These are phyloP conservation scores for Pichia sp. DNA, from an alignment of 1,139 yeast genomes.

Conservation along the genomic window DNA sequence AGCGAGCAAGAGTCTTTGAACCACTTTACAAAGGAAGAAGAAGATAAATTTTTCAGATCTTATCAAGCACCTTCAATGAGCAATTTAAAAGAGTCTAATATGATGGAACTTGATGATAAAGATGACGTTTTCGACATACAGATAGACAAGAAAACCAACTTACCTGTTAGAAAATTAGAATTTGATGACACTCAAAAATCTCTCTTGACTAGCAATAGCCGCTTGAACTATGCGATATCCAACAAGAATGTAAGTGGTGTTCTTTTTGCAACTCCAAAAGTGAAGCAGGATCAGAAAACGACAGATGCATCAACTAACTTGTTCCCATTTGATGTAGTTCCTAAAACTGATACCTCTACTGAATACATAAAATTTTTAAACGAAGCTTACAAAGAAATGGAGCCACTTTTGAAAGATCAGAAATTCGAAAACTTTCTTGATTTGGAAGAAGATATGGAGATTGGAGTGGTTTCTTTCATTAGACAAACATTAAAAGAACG, in stretches of 20 bases:
- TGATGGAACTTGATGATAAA: background rate
- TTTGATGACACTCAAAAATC: conserved; percentile 25
- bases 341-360: conserved; percentile 30
- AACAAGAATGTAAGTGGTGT: conserved; percentile 7
- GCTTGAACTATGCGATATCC: conserved; percentile 5
- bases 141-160: conserved; percentile 33
- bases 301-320: conserved; percentile 26
- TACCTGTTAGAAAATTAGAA: conserved; percentile 31
- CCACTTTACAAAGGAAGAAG: conserved; percentile 5
- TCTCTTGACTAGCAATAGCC: conserved; percentile 2
- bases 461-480: conserved; percentile 25
- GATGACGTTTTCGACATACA: conserved; percentile 25
- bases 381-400: conserved; percentile 20
- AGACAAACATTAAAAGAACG: conserved; percentile 18
- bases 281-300: conserved; percentile 12
- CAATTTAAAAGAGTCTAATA: conserved; percentile 3
- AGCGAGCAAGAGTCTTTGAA: too few relatives aligned
- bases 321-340: conserved; percentile 34
- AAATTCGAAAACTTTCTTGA: conserved; percentile 21
- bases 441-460: conserved; percentile 19
- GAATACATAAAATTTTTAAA: conserved; percentile 33
- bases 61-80: conserved; percentile 13
- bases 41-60: conserved; percentile 12
- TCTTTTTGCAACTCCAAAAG: conserved; percentile 3
- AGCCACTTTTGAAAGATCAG: conserved; percentile 23